Percentiles rank a stretch among this genome's conserved stretches.
phyloP scores from a whole-genome alignment of 1,284 basidiomycete species.

The Tremellales sp. region DNA sequence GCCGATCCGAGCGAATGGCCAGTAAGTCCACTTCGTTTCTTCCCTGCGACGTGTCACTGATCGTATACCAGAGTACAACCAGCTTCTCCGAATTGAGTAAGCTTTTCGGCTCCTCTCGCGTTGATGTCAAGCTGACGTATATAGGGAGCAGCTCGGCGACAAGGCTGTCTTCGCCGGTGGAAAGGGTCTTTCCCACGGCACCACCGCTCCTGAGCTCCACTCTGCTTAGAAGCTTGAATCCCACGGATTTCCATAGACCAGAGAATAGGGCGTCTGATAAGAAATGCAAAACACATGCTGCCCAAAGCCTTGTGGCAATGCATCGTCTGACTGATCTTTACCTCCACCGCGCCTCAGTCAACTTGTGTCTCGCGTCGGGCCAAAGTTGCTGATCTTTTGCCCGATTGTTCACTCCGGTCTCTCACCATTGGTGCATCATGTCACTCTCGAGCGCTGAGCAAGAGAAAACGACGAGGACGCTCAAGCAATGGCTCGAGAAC shows the following conservation, averaged over 20 bases:
- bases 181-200: slow-evolving; percentile 73
- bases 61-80: slow-evolving; percentile 57
- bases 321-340: too few relatives aligned
- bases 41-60: slow-evolving; percentile 13
- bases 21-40: slow-evolving; percentile 51
- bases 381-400: too few relatives aligned
- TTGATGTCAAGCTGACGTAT: slow-evolving; percentile 2
- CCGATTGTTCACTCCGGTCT: neutral
- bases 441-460: slow-evolving; percentile 17
- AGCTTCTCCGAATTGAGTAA: slow-evolving; percentile 83
- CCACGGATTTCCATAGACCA: too few relatives aligned
- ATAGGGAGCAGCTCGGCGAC: slow-evolving; percentile 68
- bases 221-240: slow-evolving; percentile 20
- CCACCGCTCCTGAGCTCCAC: slow-evolving; percentile 63
- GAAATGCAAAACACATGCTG: too few relatives aligned
- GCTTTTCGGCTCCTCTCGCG: slow-evolving; percentile 35
- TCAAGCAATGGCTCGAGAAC: slow-evolving; percentile 33
- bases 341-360: too few relatives aligned
- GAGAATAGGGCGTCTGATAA: too few relatives aligned
- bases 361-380: too few relatives aligned
- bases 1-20: slow-evolving; percentile 86
- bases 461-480: slow-evolving; percentile 16
- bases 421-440: neutral
- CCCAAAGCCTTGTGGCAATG: too few relatives aligned
- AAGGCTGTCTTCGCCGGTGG: slow-evolving; percentile 69